Conservation (phyloP, 2,329 filamentous ascomycete species). For the Fusarium sp. region DNA sequence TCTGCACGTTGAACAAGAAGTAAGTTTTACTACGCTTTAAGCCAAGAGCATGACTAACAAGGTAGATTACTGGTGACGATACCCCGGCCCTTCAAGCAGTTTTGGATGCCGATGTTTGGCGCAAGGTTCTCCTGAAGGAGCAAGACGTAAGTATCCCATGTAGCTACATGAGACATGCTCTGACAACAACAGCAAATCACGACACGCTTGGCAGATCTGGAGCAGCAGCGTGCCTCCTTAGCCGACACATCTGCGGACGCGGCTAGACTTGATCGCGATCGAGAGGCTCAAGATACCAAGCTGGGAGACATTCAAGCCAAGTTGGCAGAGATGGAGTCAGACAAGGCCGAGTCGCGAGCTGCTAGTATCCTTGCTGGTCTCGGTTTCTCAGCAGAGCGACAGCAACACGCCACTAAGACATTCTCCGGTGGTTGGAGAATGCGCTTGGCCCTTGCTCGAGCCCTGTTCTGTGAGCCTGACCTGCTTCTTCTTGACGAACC, state of each 20-base stretch:
- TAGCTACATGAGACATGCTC: conserved; percentile 8
- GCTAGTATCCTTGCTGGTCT: conserved; percentile 97
- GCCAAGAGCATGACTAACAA: conserved; percentile 20
- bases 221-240: conserved; percentile 79
- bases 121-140: conserved; percentile 91
- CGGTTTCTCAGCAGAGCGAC: conserved; percentile 92
- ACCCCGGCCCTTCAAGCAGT: conserved; percentile 95
- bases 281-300: conserved; percentile 89
- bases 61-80: conserved; percentile 89
- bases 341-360: conserved; percentile 95
- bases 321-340: conserved; percentile 97
- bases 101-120: conserved; percentile 97
- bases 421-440: conserved; percentile 99
- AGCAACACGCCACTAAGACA: conserved; percentile 93
- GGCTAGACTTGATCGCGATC: conserved; percentile 82
- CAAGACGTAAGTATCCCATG: conserved; percentile 72
- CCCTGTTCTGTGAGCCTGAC: conserved; percentile 97
- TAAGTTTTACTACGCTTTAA: conserved; percentile 51
- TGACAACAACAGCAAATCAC: conserved; percentile 73
- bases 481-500: conserved; percentile 96
- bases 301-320: conserved; percentile 92
- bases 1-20: conserved; percentile 98
- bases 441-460: conserved; percentile 92
- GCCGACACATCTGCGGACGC: conserved; percentile 94
- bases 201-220: conserved; percentile 78